These are phyloP conservation scores for Brasenia schreberi DNA, from an alignment of 164 flowering plant genomes.

Conservation along the genomic window DNA sequence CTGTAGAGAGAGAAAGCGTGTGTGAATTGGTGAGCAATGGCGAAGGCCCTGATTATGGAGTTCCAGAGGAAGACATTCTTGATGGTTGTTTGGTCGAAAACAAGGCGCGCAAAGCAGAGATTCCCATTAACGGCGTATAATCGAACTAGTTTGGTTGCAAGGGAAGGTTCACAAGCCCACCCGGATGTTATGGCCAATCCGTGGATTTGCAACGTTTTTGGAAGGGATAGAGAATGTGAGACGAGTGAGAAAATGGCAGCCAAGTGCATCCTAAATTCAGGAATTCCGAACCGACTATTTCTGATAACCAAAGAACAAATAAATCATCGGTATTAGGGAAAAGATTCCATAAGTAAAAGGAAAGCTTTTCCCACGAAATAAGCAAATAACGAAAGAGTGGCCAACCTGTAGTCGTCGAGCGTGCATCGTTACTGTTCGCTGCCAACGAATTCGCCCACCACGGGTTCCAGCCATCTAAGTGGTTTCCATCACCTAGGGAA, in stretches of 20 bases:
- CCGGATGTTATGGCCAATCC: conserved; percentile 28
- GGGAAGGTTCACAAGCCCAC: conserved; percentile 52
- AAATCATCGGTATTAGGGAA: too few species aligned
- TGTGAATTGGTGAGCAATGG: conserved; percentile 22
- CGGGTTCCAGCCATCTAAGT: too few species aligned
- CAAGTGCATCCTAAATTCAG: conserved; percentile 1
- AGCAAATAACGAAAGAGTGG: too few species aligned
- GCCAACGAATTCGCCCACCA: too few species aligned
- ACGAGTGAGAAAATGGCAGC: conserved; percentile 30
- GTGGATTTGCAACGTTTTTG: conserved; percentile 39
- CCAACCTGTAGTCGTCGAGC: too few species aligned
- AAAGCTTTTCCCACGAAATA: too few species aligned
- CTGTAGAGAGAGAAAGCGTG: conserved; percentile 36
- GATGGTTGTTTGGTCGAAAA: conserved; percentile 50
- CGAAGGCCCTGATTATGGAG: conserved; percentile 70
- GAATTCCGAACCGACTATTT: too few species aligned
- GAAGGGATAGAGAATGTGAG: conserved; percentile 31
- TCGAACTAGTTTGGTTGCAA: conserved; percentile 44
- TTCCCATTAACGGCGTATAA: conserved; percentile 40
- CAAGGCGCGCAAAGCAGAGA: conserved; percentile 31
- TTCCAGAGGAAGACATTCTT: conserved; percentile 72
- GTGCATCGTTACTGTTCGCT: too few species aligned
- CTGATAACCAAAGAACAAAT: too few species aligned
- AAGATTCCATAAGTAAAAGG: too few species aligned
- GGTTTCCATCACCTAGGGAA: too few species aligned